Evolutionary conservation across 345 rosid species (phyloP).

Genomic region (Dipteronia sinensis): DNA sequence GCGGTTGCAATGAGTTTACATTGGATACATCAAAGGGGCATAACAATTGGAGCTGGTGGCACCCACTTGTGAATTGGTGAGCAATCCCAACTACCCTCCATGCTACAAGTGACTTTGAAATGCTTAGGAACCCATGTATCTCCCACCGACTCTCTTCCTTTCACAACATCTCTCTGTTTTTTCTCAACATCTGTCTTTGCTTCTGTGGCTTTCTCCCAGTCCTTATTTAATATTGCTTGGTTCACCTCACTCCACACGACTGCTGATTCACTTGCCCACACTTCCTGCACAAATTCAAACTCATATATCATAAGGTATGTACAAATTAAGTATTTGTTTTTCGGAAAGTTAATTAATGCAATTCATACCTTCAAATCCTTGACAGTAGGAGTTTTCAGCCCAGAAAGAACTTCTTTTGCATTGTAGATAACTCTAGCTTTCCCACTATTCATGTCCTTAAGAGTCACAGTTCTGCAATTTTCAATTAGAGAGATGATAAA

Average conservation of each 20-base stretch:
- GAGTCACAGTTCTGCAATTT: constrained; percentile 52
- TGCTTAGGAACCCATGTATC: constrained; percentile 69
- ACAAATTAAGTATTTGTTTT: too few species aligned
- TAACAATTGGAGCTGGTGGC: constrained; percentile 65
- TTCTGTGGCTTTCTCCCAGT: constrained; percentile 77
- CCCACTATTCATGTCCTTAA: constrained; percentile 55
- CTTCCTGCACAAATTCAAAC: constrained; percentile 38
- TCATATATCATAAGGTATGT: neutral
- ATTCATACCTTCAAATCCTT: constrained; percentile 56
- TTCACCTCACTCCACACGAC: constrained; percentile 74
- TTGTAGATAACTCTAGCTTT: constrained; percentile 53
- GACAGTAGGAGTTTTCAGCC: constrained; percentile 61
- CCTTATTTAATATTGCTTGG: constrained; percentile 51
- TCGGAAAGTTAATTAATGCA: too few species aligned
- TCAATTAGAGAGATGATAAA: neutral
- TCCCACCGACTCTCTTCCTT: constrained; percentile 46
- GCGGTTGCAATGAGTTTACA: too few species aligned
- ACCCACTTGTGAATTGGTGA: constrained; percentile 51
- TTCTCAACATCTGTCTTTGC: constrained; percentile 69
- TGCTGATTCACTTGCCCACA: constrained; percentile 61
- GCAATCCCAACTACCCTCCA: constrained; percentile 64
- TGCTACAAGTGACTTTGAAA: constrained; percentile 44
- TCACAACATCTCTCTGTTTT: constrained; percentile 54
- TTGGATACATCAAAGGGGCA: constrained; percentile 26
- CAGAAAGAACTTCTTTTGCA: constrained; percentile 54